A percentile compares a stretch with the other conserved stretches of the same genome.
These are phyloP conservation scores for Colletotrichum tanaceti DNA, from an alignment of 2,329 filamentous ascomycete species.

Conservation along the genomic window DNA sequence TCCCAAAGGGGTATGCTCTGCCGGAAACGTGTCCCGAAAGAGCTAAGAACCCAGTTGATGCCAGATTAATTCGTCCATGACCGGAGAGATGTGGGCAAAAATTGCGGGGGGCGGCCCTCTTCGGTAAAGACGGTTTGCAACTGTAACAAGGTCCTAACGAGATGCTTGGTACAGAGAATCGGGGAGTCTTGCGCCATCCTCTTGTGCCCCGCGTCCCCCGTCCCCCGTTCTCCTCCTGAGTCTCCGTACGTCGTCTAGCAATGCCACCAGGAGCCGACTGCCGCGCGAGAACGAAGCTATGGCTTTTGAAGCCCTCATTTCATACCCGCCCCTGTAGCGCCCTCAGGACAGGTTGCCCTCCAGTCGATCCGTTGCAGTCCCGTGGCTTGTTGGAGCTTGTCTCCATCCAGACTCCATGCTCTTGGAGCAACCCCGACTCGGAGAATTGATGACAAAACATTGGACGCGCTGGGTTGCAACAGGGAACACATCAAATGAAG, in stretches of 20 bases:
- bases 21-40: conserved; percentile 52
- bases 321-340: conserved; percentile 24
- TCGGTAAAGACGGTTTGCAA: conserved; percentile 45
- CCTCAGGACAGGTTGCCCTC: conserved; percentile 20
- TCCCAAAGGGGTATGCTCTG: conserved; percentile 51
- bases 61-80: conserved; percentile 33
- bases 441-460: conserved; percentile 34
- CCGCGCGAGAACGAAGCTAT: conserved; percentile 30
- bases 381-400: conserved; percentile 32
- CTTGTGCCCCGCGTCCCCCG: conserved; percentile 22
- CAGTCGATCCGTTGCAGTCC: conserved; percentile 32
- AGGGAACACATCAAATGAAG: conserved; percentile 14
- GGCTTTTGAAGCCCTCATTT: conserved; percentile 32
- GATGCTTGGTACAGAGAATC: conserved; percentile 37
- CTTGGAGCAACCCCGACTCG: conserved; percentile 35
- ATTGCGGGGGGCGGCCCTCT: conserved; percentile 40
- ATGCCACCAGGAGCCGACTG: conserved; percentile 36
- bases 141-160: conserved; percentile 37
- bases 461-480: conserved; percentile 32
- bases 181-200: conserved; percentile 38
- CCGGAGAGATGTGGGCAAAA: conserved; percentile 29
- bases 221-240: conserved; percentile 20
- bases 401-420: conserved; percentile 33
- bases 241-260: conserved; percentile 35
- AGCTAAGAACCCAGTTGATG: conserved; percentile 45